Percentiles rank a stretch among this genome's conserved stretches.
phyloP scores from a whole-genome alignment of 2,329 filamentous ascomycete species.

The Neodidymelliopsis sp. region DNA sequence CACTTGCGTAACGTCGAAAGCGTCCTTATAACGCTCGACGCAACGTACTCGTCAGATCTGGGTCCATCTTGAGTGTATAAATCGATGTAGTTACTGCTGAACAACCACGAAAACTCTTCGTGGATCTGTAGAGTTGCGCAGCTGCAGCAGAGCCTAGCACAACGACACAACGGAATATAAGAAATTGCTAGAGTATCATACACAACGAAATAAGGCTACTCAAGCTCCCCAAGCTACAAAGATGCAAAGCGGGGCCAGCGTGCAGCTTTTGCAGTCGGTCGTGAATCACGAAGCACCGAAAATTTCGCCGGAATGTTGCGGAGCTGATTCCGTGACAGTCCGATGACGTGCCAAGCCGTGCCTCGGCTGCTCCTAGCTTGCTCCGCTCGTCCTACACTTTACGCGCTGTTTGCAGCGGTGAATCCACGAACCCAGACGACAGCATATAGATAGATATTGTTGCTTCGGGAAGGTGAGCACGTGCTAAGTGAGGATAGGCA shows the following conservation, averaged over 20 bases:
- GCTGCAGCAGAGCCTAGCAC: neutral
- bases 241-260: constrained; percentile 13
- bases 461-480: no score
- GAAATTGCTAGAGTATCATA: neutral
- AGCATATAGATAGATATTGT: no score
- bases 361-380: constrained; percentile 6
- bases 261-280: constrained; percentile 8
- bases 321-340: constrained; percentile 8
- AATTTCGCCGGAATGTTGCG: constrained; percentile 17
- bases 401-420: no score
- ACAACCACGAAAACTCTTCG: constrained; percentile 11
- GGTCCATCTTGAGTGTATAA: constrained; percentile 26
- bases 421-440: no score
- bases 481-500: no score
- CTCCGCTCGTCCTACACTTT: constrained; percentile 7
- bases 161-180: neutral
- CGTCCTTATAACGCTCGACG: constrained; percentile 25
- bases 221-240: constrained; percentile 3
- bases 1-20: constrained; percentile 16
- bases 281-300: constrained; percentile 17
- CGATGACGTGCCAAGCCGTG: constrained; percentile 12
- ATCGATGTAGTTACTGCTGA: constrained; percentile 7
- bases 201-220: constrained; percentile 3
- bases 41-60: constrained; percentile 20
- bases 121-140: constrained; percentile 3